These are phyloP conservation scores for Fusarium virguliforme DNA, from an alignment of 2,329 filamentous ascomycete genomes.

Conservation along the genomic window DNA sequence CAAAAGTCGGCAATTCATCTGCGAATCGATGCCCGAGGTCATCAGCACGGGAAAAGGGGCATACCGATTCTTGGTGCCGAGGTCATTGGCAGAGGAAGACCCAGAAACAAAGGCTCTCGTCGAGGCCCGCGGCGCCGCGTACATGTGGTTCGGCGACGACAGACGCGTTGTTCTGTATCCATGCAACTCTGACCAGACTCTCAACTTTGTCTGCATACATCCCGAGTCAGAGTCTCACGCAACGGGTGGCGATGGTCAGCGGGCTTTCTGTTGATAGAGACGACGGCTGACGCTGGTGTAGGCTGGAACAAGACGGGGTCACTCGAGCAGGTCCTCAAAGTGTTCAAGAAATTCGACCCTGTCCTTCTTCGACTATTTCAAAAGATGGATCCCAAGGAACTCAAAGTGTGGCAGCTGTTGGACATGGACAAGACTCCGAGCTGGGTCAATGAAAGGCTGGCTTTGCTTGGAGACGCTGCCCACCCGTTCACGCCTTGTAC, in stretches of 20 bases:
- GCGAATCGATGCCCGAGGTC: conserved; percentile 46
- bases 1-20: conserved; percentile 49
- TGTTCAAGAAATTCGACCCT: conserved; percentile 61
- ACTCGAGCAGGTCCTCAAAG: conserved; percentile 57
- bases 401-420: conserved; percentile 73
- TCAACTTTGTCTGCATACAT: conserved; percentile 70
- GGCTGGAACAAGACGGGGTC: conserved; percentile 57
- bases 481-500: conserved; percentile 74
- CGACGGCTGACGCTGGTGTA: background rate
- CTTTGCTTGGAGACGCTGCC: conserved; percentile 76
- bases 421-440: conserved; percentile 73
- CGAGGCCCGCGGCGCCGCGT: conserved; percentile 34
- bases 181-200: conserved; percentile 60
- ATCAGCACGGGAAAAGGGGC: conserved; percentile 68
- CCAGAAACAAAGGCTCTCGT: conserved; percentile 40
- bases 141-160: conserved; percentile 61
- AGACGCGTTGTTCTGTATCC: conserved; percentile 65
- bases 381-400: conserved; percentile 61
- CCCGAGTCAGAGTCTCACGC: conserved; percentile 52
- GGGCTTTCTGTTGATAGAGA: too few relatives aligned
- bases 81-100: conserved; percentile 55
- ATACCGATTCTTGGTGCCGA: conserved; percentile 69
- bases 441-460: conserved; percentile 72
- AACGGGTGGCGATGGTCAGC: conserved; percentile 27
- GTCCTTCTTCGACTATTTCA: conserved; percentile 58